These are phyloP conservation scores for Calonectria honghensis DNA, from an alignment of 2,329 filamentous ascomycete species.

Conservation along the genomic window DNA sequence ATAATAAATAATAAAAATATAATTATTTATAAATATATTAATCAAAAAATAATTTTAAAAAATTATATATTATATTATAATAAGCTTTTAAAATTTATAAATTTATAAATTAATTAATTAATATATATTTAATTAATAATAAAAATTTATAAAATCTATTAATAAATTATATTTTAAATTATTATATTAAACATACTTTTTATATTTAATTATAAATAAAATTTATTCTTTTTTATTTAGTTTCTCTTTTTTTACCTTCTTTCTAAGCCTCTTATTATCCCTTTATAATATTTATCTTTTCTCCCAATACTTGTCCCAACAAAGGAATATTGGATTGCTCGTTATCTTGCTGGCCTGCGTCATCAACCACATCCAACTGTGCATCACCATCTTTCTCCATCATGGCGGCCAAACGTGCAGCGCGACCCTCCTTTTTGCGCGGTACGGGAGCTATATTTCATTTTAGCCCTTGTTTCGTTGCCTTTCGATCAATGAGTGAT, in stretches of 20 bases:
- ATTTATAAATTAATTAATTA: too few relatives aligned
- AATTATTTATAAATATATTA: too few relatives aligned
- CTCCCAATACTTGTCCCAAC: conserved; percentile 41
- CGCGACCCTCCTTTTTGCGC: conserved; percentile 73
- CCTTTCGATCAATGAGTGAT: not conserved
- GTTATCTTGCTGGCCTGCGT: conserved; percentile 28
- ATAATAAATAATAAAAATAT: too few relatives aligned
- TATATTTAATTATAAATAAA: too few relatives aligned
- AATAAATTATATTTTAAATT: too few relatives aligned
- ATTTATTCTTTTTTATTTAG: too few relatives aligned
- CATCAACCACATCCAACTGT: conserved; percentile 21
- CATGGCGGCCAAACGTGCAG: conserved; percentile 72
- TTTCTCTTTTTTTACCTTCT: not conserved
- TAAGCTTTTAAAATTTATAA: too few relatives aligned
- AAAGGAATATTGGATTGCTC: conserved; percentile 41
- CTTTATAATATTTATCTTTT: conserved; percentile 29
- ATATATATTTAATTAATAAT: too few relatives aligned
- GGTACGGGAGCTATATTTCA: conserved; percentile 67
- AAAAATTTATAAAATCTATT: too few relatives aligned
- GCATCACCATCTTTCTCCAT: conserved; percentile 65
- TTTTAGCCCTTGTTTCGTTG: conserved; percentile 23
- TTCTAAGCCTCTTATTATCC: not conserved
- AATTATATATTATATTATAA: too few relatives aligned
- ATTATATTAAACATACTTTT: too few relatives aligned
- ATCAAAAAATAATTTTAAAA: too few relatives aligned